These are phyloP conservation scores for Suhomyces vadensis DNA, from an alignment of 805 yeast genomes.

Conservation along the genomic window DNA sequence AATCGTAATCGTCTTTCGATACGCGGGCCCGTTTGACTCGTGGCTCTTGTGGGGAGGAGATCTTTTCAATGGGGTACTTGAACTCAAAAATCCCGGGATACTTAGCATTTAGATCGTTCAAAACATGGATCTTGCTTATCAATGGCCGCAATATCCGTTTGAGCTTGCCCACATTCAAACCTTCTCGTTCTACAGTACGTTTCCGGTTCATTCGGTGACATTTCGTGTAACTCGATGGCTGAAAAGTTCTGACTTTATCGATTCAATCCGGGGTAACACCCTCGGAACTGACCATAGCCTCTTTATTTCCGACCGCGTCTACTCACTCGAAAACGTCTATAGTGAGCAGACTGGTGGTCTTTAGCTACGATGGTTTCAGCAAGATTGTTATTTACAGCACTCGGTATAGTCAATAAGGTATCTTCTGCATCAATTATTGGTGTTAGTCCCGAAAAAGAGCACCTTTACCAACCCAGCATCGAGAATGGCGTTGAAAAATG, in stretches of 20 bases:
- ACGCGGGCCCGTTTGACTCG: neutral
- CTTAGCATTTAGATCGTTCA: conserved; percentile 29
- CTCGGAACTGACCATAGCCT: too few relatives aligned
- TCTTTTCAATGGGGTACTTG: conserved; percentile 8
- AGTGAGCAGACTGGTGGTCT: neutral
- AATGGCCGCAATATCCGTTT: conserved; percentile 40
- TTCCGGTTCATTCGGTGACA: too few relatives aligned
- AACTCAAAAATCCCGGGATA: conserved; percentile 25
- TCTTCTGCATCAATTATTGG: conserved; percentile 7
- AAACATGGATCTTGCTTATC: conserved; percentile 34
- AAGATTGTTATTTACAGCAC: neutral
- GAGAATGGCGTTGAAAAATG: conserved; percentile 44
- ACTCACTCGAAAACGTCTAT: too few relatives aligned
- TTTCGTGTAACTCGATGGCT: too few relatives aligned
- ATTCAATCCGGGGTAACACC: too few relatives aligned
- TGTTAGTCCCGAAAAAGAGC: conserved; percentile 20
- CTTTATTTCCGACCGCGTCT: too few relatives aligned
- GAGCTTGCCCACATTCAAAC: conserved; percentile 21
- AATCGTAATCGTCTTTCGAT: neutral
- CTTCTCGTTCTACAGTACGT: neutral
- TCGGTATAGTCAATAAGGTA: neutral
- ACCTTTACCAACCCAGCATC: conserved; percentile 51
- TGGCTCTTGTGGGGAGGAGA: conserved; percentile 1
- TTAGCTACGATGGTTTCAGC: neutral
- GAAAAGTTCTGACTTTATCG: too few relatives aligned